phyloP scores from a whole-genome alignment of 495 filamentous ascomycete genomes.

The Neurospora terricola region DNA sequence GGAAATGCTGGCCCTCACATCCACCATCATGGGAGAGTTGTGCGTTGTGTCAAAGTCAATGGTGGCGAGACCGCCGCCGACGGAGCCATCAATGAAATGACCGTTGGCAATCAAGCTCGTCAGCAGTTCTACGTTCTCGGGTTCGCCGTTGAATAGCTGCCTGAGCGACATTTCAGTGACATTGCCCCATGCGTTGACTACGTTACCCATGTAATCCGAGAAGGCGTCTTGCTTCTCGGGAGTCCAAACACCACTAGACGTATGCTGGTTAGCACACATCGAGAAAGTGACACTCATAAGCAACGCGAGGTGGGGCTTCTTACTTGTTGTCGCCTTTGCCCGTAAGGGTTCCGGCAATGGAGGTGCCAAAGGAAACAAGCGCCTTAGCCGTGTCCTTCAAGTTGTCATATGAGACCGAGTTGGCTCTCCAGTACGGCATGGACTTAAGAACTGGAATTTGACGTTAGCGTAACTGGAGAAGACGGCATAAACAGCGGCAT shows the following conservation, averaged over 20 bases:
- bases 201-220: conserved; percentile 13
- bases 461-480: not conserved
- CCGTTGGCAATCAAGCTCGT: conserved; percentile 15
- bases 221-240: conserved; percentile 11
- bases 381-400: conserved; percentile 6
- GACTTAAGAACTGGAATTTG: not conserved
- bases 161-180: conserved; percentile 1
- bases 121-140: conserved; percentile 9
- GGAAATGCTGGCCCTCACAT: not conserved
- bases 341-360: not conserved
- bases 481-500: not conserved
- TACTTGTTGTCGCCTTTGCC: not conserved
- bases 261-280: not conserved
- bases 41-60: not conserved
- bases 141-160: conserved; percentile 11
- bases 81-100: conserved; percentile 16
- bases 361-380: not conserved
- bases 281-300: not conserved
- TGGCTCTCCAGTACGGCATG: not conserved
- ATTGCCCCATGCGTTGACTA: conserved; percentile 11
- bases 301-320: not conserved
- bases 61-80: not conserved
- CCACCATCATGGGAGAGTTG: not conserved
- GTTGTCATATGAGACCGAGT: not conserved
- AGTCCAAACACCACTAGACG: not conserved